phyloP scores from a whole-genome alignment of 306 rosid species.

The Vigna radiata region DNA sequence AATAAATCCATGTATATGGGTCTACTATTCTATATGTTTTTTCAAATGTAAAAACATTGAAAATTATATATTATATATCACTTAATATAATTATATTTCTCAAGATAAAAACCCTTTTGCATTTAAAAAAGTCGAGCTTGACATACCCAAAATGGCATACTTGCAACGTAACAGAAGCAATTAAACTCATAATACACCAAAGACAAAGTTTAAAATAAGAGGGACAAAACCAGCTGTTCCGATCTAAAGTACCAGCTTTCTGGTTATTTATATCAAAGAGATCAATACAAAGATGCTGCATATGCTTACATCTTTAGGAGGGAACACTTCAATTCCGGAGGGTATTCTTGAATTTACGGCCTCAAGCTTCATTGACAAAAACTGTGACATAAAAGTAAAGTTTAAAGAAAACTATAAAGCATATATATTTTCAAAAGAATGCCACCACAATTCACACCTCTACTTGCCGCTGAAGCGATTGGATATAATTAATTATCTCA shows the following conservation, averaged over 20 bases:
- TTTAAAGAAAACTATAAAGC: conserved; percentile 13
- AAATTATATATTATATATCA: not conserved
- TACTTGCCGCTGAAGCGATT: conserved; percentile 88
- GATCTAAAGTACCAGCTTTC: not conserved
- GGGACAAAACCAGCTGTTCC: not conserved
- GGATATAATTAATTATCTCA: conserved; percentile 94
- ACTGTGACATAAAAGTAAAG: conserved; percentile 59
- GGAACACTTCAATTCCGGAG: conserved; percentile 76
- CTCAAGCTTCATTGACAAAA: conserved; percentile 96
- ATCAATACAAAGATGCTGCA: conserved; percentile 3
- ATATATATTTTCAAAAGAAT: not conserved
- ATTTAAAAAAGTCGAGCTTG: conserved; percentile 6
- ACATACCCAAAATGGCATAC: not conserved
- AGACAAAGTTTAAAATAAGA: not conserved
- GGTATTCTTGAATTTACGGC: conserved; percentile 77
- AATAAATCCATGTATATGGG: conserved; percentile 10
- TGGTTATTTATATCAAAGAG: conserved; percentile 9
- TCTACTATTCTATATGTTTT: not conserved
- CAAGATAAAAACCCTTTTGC: not conserved
- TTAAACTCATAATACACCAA: conserved; percentile 5
- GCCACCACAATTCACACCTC: conserved; percentile 62
- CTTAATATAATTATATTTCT: conserved; percentile 11
- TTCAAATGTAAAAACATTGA: not conserved
- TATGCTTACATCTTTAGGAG: conserved; percentile 78
- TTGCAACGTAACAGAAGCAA: not conserved